These are phyloP conservation scores for Sclerotinia minor DNA, from an alignment of 2,329 filamentous ascomycete genomes.

Conservation along the genomic window DNA sequence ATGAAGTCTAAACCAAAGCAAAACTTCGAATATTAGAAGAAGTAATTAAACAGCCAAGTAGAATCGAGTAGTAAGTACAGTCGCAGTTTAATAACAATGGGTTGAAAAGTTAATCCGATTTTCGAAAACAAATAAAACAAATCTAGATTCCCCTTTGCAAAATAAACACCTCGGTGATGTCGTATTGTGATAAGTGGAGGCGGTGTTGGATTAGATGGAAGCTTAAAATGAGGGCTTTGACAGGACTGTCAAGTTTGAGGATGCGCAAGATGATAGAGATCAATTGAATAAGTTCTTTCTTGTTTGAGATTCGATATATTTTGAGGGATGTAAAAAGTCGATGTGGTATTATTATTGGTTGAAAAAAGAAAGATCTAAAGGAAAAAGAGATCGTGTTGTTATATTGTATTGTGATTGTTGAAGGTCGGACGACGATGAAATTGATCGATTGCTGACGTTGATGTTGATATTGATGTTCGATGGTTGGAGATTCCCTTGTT, in stretches of 20 bases:
- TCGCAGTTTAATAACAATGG: not conserved
- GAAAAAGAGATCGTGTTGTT: not conserved
- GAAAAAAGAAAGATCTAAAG: not conserved
- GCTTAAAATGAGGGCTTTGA: slow-evolving; percentile 13
- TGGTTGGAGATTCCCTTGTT: not conserved
- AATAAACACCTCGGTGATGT: not conserved
- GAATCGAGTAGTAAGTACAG: not conserved
- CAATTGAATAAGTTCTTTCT: not conserved
- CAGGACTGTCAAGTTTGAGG: slow-evolving; percentile 14
- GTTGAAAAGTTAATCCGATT: not conserved
- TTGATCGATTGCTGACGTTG: not conserved
- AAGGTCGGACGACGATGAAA: not conserved
- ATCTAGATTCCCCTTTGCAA: not conserved
- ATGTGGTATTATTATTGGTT: not conserved
- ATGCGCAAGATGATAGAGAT: not conserved
- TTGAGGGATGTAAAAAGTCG: not conserved
- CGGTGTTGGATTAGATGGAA: not conserved
- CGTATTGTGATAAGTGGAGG: not conserved
- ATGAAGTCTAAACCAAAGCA: slow-evolving; percentile 15
- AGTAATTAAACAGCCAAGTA: not conserved
- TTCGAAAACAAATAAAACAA: not conserved
- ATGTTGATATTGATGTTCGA: not conserved
- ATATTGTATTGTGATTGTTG: not conserved
- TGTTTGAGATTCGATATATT: not conserved
- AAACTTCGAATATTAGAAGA: slow-evolving; percentile 12